Percentiles rank a stretch among this genome's conserved stretches.
Evolutionary conservation across 2,329 filamentous ascomycete genomes (phyloP).

Genomic region (Fusarium udum): DNA sequence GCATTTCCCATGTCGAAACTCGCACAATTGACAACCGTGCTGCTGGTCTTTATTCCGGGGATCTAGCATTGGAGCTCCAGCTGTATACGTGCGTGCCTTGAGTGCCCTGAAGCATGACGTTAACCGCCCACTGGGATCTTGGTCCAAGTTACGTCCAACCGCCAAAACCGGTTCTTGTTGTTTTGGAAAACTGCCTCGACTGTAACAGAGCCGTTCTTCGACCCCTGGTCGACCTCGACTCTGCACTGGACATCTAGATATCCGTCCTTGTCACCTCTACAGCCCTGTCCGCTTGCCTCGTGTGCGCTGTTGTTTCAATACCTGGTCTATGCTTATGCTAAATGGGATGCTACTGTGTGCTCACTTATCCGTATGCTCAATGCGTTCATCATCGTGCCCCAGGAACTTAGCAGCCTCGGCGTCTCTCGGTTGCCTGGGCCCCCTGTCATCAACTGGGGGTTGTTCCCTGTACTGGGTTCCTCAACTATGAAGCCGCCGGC

Average conservation of each 20-base stretch:
- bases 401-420: slow-evolving; percentile 29
- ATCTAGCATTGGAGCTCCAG: slow-evolving; percentile 20
- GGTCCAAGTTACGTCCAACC: slow-evolving; percentile 11
- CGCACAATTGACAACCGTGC: slow-evolving; percentile 21
- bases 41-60: slow-evolving; percentile 19
- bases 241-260: slow-evolving; percentile 7
- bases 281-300: slow-evolving; percentile 23
- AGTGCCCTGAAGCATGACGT: slow-evolving; percentile 37
- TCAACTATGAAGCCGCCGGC: slow-evolving; percentile 33
- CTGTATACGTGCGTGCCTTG: neutral
- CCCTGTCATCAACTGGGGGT: slow-evolving; percentile 8
- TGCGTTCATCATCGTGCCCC: slow-evolving; percentile 13
- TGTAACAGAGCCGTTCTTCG: slow-evolving; percentile 34
- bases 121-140: slow-evolving; percentile 19
- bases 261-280: slow-evolving; percentile 17
- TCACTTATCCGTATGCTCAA: slow-evolving; percentile 19
- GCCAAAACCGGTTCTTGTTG: slow-evolving; percentile 35
- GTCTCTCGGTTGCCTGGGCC: slow-evolving; percentile 24
- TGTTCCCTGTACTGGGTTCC: slow-evolving; percentile 17
- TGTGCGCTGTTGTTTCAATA: slow-evolving; percentile 30
- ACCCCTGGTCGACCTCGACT: slow-evolving; percentile 15
- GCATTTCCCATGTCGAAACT: slow-evolving; percentile 35
- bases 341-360: neutral
- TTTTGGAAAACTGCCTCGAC: slow-evolving; percentile 32
- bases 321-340: slow-evolving; percentile 32